A percentile compares a stretch with the other conserved stretches of the same genome.
These are phyloP conservation scores for Backusella macrospora DNA, from an alignment of 192 early-diverging fungal species.

Conservation along the genomic window DNA sequence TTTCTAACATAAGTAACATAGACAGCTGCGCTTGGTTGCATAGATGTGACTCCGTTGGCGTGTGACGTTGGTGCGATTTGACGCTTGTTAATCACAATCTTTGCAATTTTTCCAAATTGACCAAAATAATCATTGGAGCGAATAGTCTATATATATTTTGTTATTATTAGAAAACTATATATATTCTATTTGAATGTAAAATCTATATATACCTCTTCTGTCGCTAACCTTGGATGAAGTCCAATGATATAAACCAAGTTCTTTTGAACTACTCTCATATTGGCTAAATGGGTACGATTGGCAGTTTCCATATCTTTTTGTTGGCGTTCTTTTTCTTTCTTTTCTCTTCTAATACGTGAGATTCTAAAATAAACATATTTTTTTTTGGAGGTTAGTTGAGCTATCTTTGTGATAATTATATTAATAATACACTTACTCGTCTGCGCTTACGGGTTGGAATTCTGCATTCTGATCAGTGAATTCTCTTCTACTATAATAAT, in stretches of 20 bases:
- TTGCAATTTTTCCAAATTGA: slow-evolving; percentile 96
- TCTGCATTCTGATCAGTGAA: slow-evolving; percentile 90
- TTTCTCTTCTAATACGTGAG: slow-evolving; percentile 73
- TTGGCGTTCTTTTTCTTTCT: slow-evolving; percentile 86
- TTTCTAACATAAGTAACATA: slow-evolving; percentile 91
- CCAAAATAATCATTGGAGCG: slow-evolving; percentile 94
- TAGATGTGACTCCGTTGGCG: slow-evolving; percentile 34
- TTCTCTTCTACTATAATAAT: slow-evolving; percentile 63
- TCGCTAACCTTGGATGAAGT: slow-evolving; percentile 79
- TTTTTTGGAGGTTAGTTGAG: not conserved
- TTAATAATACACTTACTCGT: slow-evolving; percentile 62
- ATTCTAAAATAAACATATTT: slow-evolving; percentile 45
- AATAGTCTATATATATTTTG: slow-evolving; percentile 55
- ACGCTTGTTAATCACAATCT: slow-evolving; percentile 89
- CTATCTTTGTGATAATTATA: not conserved
- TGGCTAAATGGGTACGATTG: slow-evolving; percentile 77
- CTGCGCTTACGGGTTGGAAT: slow-evolving; percentile 85
- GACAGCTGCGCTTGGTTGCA: slow-evolving; percentile 70
- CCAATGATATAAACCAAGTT: slow-evolving; percentile 98
- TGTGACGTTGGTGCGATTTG: slow-evolving; percentile 46
- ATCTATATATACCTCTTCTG: slow-evolving; percentile 73
- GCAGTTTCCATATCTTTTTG: slow-evolving; percentile 85
- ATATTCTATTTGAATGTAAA: slow-evolving; percentile 65
- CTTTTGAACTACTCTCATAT: slow-evolving; percentile 95
- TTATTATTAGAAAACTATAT: slow-evolving; percentile 20